A percentile compares a stretch with the other conserved stretches of the same genome.
phyloP scores from a whole-genome alignment of 495 filamentous ascomycete species.

The Rhizodiscina lignyota region DNA sequence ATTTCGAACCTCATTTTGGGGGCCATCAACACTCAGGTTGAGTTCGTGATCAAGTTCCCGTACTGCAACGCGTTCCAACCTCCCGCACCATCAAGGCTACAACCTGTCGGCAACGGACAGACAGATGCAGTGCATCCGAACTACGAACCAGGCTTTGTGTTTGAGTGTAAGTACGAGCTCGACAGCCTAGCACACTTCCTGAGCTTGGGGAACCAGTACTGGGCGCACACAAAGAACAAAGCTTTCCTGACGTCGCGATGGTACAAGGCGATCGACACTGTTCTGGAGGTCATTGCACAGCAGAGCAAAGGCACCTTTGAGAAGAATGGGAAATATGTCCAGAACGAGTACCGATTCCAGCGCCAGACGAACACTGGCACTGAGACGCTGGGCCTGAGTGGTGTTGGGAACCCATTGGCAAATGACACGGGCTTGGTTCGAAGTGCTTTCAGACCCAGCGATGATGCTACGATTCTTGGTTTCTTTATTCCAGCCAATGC shows the following conservation, averaged over 20 bases:
- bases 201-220: slow-evolving; percentile 67
- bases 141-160: slow-evolving; percentile 72
- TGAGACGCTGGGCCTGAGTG: slow-evolving; percentile 70
- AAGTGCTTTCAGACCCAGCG: slow-evolving; percentile 89
- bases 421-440: slow-evolving; percentile 70
- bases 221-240: slow-evolving; percentile 58
- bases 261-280: slow-evolving; percentile 58
- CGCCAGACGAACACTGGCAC: slow-evolving; percentile 66
- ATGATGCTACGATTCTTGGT: slow-evolving; percentile 90
- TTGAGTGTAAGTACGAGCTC: slow-evolving; percentile 98
- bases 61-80: slow-evolving; percentile 99
- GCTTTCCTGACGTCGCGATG: slow-evolving; percentile 66
- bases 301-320: slow-evolving; percentile 73
- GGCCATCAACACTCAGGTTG: slow-evolving; percentile 90
- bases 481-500: slow-evolving; percentile 96
- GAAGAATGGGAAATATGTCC: slow-evolving; percentile 40
- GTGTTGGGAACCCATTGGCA: slow-evolving; percentile 81
- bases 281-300: slow-evolving; percentile 56
- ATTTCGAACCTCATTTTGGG: slow-evolving; percentile 73
- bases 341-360: slow-evolving; percentile 76
- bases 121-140: slow-evolving; percentile 70
- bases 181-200: slow-evolving; percentile 92
- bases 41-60: slow-evolving; percentile 84
- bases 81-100: slow-evolving; percentile 60
- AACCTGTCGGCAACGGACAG: slow-evolving; percentile 53